These are phyloP conservation scores for Hyparrhenia diplandra DNA, from an alignment of 176 grass and related monocot genomes.

Conservation along the genomic window DNA sequence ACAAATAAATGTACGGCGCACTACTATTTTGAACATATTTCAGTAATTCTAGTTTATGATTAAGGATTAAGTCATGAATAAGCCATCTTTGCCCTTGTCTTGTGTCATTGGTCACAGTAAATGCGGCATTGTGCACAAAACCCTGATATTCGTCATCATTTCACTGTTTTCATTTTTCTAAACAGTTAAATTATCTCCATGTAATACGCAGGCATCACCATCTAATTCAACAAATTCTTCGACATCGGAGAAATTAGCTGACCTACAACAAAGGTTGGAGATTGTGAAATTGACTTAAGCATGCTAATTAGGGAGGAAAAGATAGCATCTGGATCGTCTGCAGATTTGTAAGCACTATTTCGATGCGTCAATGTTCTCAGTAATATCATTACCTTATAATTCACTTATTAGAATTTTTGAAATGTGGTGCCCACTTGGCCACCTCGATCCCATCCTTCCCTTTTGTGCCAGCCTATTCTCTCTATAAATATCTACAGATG, in stretches of 20 bases:
- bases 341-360: conserved; percentile 64
- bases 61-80: neutral
- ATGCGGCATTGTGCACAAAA: neutral
- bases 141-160: neutral
- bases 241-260: conserved; percentile 40
- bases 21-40: conserved; percentile 1
- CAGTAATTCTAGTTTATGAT: neutral
- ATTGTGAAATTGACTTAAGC: conserved; percentile 58
- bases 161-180: neutral
- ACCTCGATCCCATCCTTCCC: neutral
- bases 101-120: neutral
- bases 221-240: conserved; percentile 54
- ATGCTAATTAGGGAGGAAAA: conserved; percentile 49
- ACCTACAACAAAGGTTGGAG: conserved; percentile 34
- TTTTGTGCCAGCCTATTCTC: neutral
- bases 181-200: neutral
- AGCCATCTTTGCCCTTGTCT: neutral
- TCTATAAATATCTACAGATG: neutral
- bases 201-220: conserved; percentile 39
- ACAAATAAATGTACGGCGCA: conserved; percentile 45
- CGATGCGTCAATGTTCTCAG: neutral
- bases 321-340: conserved; percentile 63
- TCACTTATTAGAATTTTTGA: neutral
- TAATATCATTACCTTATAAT: neutral
- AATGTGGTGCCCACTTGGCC: neutral